Evolutionary conservation across 495 filamentous ascomycete species (phyloP).

Genomic region (Trichoderma orchidacearum): DNA sequence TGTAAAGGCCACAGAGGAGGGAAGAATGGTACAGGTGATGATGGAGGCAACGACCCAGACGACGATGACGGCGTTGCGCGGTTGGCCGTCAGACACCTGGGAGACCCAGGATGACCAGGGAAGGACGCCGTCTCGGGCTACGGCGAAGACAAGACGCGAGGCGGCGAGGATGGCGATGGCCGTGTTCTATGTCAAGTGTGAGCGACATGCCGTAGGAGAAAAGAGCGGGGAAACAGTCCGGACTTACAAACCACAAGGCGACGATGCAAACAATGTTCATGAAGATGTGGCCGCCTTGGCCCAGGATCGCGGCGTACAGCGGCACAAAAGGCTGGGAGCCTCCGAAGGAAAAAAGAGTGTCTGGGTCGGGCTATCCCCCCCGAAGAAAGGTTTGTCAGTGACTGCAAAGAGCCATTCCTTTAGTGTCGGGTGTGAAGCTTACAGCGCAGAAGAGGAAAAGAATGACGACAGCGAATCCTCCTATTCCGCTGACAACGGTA

Average conservation of each 20-base stretch:
- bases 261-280: background rate
- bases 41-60: background rate
- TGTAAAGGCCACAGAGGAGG: slow-evolving; percentile 41
- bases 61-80: background rate
- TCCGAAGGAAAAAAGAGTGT: background rate
- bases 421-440: background rate
- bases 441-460: slow-evolving; percentile 38
- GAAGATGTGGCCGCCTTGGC: background rate
- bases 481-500: slow-evolving; percentile 42
- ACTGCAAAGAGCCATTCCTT: background rate
- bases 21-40: slow-evolving; percentile 46
- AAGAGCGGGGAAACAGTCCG: background rate
- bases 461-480: slow-evolving; percentile 50
- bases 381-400: background rate
- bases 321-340: background rate
- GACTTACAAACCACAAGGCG: background rate
- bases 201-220: background rate
- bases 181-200: background rate
- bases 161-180: background rate
- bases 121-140: background rate
- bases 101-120: background rate
- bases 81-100: background rate
- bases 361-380: background rate
- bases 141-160: background rate
- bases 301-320: background rate